Conservation (phyloP, 2,329 filamentous ascomycete species). For the Curvularia eragrostidis region DNA sequence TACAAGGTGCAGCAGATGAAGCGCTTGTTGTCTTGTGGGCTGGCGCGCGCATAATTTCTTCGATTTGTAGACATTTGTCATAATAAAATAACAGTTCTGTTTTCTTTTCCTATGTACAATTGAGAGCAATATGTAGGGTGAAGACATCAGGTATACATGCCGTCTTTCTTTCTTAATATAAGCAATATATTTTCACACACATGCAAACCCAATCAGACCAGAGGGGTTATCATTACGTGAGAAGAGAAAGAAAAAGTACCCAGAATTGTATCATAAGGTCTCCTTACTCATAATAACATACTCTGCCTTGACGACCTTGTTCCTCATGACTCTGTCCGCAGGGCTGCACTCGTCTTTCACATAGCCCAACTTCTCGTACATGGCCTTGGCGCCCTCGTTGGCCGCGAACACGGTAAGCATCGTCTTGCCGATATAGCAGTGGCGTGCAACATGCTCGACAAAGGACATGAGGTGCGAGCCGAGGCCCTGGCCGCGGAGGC, state of each 20-base stretch:
- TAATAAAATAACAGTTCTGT: neutral
- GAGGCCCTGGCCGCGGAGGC: constrained; percentile 67
- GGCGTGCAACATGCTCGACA: constrained; percentile 60
- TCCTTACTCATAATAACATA: constrained; percentile 42
- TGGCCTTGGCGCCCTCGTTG: constrained; percentile 64
- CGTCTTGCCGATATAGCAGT: constrained; percentile 66
- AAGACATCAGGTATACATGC: neutral
- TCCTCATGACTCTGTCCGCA: constrained; percentile 48
- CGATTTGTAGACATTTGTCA: neutral
- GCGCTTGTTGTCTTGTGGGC: constrained; percentile 2
- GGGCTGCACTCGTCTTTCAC: constrained; percentile 61
- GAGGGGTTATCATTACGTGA: neutral
- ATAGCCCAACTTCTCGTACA: constrained; percentile 69
- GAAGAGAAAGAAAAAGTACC: neutral
- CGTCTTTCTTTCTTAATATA: neutral
- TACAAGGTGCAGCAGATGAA: constrained; percentile 4
- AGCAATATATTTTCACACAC: neutral
- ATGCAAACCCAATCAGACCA: neutral
- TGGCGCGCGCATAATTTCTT: neutral
- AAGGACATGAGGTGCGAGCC: constrained; percentile 66
- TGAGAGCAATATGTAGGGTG: neutral
- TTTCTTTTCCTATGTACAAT: neutral
- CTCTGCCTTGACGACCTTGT: constrained; percentile 30
- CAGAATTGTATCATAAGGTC: constrained; percentile 4
- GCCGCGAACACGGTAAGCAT: constrained; percentile 77